Conservation (phyloP, 2,329 filamentous ascomycete genomes). For the Penicillium sp. region DNA sequence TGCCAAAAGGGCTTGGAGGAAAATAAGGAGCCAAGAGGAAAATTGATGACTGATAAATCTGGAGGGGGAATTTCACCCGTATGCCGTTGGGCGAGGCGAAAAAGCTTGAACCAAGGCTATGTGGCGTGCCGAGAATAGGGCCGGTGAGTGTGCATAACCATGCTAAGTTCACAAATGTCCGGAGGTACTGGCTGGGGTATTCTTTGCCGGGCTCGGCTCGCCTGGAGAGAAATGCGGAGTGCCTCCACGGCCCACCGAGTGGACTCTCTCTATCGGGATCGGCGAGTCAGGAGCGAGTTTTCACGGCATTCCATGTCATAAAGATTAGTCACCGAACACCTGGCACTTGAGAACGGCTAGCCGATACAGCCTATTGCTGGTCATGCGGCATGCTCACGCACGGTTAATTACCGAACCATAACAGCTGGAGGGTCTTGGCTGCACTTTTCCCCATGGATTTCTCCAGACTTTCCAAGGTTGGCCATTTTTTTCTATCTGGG, state of each 20-base stretch:
- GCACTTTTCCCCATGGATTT: neutral
- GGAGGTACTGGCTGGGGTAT: constrained; percentile 9
- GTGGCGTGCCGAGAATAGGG: constrained; percentile 7
- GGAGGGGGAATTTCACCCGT: neutral
- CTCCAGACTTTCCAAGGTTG: neutral
- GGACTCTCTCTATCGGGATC: constrained; percentile 4
- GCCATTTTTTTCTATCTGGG: neutral
- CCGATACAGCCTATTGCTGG: constrained; percentile 8
- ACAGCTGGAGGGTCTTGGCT: constrained; percentile 1
- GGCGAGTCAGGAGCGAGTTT: constrained; percentile 13
- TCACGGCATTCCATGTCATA: constrained; percentile 5
- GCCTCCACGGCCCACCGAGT: constrained; percentile 14
- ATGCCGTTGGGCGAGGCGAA: constrained; percentile 1
- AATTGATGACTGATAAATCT: neutral
- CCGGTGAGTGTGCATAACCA: constrained; percentile 12
- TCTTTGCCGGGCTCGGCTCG: constrained; percentile 18
- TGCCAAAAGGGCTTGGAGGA: neutral
- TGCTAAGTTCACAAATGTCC: neutral
- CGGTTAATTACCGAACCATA: constrained; percentile 17
- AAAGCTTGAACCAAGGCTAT: constrained; percentile 2
- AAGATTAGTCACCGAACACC: constrained; percentile 5
- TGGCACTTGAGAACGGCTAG: constrained; percentile 24
- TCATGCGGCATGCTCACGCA: neutral
- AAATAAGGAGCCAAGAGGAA: neutral
- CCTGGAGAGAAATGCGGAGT: constrained; percentile 27